Conservation (phyloP, 495 filamentous ascomycete genomes). For the Pseudomonodictys pantanalensis region DNA sequence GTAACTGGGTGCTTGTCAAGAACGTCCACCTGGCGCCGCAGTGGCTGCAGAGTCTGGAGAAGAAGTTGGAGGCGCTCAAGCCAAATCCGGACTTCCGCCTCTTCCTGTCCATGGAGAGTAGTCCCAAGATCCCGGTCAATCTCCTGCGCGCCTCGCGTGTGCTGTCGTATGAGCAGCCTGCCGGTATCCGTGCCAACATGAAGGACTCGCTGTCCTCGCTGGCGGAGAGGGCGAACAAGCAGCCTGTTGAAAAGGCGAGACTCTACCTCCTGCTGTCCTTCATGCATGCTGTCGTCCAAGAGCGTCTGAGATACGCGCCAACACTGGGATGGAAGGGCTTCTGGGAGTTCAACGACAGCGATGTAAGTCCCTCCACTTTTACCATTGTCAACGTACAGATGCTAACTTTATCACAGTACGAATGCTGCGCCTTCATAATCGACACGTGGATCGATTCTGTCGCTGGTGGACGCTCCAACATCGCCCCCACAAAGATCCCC, state of each 20-base stretch:
- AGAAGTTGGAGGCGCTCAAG: slow-evolving; percentile 90
- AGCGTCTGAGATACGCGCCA: slow-evolving; percentile 90
- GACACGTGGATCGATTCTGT: slow-evolving; percentile 89
- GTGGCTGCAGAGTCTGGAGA: slow-evolving; percentile 96
- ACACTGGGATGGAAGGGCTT: slow-evolving; percentile 96
- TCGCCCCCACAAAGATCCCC: slow-evolving; percentile 87
- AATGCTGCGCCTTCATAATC: slow-evolving; percentile 93
- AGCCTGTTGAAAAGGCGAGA: slow-evolving; percentile 85
- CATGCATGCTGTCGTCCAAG: slow-evolving; percentile 93
- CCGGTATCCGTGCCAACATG: slow-evolving; percentile 96
- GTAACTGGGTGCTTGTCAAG: slow-evolving; percentile 97
- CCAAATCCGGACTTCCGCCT: slow-evolving; percentile 91
- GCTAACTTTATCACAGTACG: slow-evolving; percentile 64
- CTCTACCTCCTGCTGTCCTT: slow-evolving; percentile 91
- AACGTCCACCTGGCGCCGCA: slow-evolving; percentile 95
- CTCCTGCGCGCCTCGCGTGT: slow-evolving; percentile 88
- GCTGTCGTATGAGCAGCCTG: slow-evolving; percentile 97
- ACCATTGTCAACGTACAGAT: not conserved
- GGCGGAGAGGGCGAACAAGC: slow-evolving; percentile 69
- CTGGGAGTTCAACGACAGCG: slow-evolving; percentile 99
- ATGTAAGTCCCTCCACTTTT: slow-evolving; percentile 63
- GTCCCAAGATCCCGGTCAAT: slow-evolving; percentile 95
- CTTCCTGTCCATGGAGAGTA: slow-evolving; percentile 97
- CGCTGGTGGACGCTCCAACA: slow-evolving; percentile 80
- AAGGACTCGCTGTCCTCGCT: slow-evolving; percentile 89